A percentile compares a stretch with the other conserved stretches of the same genome.
Conservation (phyloP, 257 asterid species). For the Solanum ossicruentum region DNA sequence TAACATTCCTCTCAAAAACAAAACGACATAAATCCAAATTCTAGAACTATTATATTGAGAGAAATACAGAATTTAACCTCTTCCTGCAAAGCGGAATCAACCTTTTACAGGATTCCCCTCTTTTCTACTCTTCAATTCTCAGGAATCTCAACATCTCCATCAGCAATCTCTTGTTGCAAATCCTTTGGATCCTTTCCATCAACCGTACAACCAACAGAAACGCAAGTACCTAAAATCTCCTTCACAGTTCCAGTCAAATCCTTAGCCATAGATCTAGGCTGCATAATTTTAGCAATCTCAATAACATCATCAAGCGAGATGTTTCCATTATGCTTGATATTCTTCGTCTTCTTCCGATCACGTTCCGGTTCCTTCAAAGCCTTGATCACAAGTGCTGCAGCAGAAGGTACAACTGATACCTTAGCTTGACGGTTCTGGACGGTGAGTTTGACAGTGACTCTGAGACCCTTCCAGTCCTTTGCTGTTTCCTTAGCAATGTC, state of each 20-base stretch:
- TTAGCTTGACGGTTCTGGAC: slow-evolving; percentile 66
- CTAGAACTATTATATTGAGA: not conserved
- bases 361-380: slow-evolving; percentile 71
- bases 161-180: slow-evolving; percentile 55
- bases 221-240: slow-evolving; percentile 75
- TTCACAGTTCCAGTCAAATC: slow-evolving; percentile 51
- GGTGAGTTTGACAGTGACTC: slow-evolving; percentile 54
- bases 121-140: slow-evolving; percentile 13
- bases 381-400: slow-evolving; percentile 62
- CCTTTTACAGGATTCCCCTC: not conserved
- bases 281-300: slow-evolving; percentile 57
- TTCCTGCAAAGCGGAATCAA: not conserved
- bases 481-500: slow-evolving; percentile 68
- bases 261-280: slow-evolving; percentile 59
- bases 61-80: not conserved
- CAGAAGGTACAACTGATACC: slow-evolving; percentile 61
- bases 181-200: slow-evolving; percentile 72
- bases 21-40: not conserved
- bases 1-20: not conserved
- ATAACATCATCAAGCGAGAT: slow-evolving; percentile 49
- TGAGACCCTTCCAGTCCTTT: slow-evolving; percentile 66
- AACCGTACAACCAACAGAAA: slow-evolving; percentile 70
- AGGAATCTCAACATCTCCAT: slow-evolving; percentile 54
- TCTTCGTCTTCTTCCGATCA: slow-evolving; percentile 57
- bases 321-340: slow-evolving; percentile 53